Evolutionary conservation across 805 yeast genomes (phyloP), one percentile per base, ranked within the genome.

Genomic region (Kazachstania viticola): DNA sequence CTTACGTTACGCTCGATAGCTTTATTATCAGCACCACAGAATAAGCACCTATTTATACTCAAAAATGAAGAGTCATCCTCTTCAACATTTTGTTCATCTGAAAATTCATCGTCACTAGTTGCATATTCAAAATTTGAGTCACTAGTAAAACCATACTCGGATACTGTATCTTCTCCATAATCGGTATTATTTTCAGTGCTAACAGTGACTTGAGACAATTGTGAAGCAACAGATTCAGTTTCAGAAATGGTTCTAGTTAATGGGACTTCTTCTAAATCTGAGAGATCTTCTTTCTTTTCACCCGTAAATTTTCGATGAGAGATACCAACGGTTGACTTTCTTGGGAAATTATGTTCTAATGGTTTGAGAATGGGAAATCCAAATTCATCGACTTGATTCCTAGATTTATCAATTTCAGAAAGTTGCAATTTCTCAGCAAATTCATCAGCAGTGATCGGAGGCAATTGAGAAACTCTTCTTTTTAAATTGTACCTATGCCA

Each of bases 401-500:
- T 35, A 14, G 34, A 39, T 30, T 48, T 52, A 28, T 54, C 62
- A 30, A 38, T 46, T 33, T 52, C 51, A 1, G 62, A 56, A 12
- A 56, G 43, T 35, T 58, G 64, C 16, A 54, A 41, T 36, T 60
- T 64, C 42, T 58, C 60, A 27, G 61, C 59, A 46, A 55, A 59
- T 21, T 54, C 54, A 37, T 62, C 79, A 2, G 83, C 72, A 14
- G 75, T 60, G 19, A 85, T 72, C 1, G 94, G 78, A 5, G 87
- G 78, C 36, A 85, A 59, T 19, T 70, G 69, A 1, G 95, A 94
- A 21, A 91, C 95, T 47, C 95, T 71, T 60, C 98, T 74, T 53
- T 91, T 91, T 49, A 91, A 67, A 50, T 91, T 91, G 58, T 91
- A 91, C 40, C 98, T 70, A 53, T 91, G 98, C 98, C 98, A 91